phyloP scores from a whole-genome alignment of 345 rosid species.

The Heritiera fomes region DNA sequence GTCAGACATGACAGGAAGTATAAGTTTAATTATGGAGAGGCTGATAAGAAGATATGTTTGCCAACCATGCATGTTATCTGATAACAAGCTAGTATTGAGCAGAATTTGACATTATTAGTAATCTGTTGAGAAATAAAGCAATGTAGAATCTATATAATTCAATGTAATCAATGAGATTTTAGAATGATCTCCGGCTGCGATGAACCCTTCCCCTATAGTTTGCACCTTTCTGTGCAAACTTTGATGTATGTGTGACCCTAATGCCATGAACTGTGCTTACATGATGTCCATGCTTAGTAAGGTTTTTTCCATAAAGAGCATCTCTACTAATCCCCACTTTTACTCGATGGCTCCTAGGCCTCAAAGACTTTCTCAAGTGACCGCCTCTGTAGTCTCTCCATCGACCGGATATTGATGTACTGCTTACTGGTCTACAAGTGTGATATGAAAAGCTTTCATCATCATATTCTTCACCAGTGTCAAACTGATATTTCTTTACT shows the following conservation, averaged over 20 bases:
- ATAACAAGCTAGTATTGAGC: neutral
- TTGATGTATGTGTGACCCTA: slow-evolving; percentile 44
- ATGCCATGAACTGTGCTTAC: slow-evolving; percentile 31
- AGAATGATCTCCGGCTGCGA: slow-evolving; percentile 11
- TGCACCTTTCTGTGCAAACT: slow-evolving; percentile 41
- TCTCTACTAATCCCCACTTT: slow-evolving; percentile 37
- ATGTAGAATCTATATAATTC: neutral
- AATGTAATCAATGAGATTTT: neutral
- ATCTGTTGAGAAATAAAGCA: neutral
- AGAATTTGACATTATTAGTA: neutral
- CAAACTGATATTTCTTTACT: slow-evolving; percentile 10
- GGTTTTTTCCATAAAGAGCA: slow-evolving; percentile 20
- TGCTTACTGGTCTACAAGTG: neutral
- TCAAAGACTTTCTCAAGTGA: slow-evolving; percentile 44
- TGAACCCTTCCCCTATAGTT: slow-evolving; percentile 15
- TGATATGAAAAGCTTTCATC: slow-evolving; percentile 20
- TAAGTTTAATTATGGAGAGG: neutral
- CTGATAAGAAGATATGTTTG: neutral
- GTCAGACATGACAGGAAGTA: neutral
- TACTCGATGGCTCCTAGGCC: slow-evolving; percentile 45
- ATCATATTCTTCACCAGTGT: slow-evolving; percentile 16
- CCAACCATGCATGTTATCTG: neutral
- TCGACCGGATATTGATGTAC: neutral
- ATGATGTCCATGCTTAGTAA: slow-evolving; percentile 23
- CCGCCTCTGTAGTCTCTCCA: slow-evolving; percentile 29